phyloP scores from a whole-genome alignment of 192 early-diverging fungal species.

The Backusella sp. region DNA sequence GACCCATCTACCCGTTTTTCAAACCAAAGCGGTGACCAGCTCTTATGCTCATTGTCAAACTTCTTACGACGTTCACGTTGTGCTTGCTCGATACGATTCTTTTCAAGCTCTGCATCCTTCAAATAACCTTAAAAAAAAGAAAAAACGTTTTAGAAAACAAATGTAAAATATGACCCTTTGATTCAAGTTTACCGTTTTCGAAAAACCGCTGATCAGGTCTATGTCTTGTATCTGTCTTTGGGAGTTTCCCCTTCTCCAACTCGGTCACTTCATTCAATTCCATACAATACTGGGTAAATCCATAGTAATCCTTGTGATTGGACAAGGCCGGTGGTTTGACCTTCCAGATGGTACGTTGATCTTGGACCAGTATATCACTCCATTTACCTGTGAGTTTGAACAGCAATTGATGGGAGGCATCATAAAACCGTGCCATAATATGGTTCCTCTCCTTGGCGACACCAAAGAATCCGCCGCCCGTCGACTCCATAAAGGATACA shows the following conservation, averaged over 20 bases:
- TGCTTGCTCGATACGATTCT: background rate
- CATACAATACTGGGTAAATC: constrained; percentile 84
- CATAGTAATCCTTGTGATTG: constrained; percentile 71
- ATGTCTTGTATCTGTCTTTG: constrained; percentile 88
- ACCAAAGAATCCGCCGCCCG: background rate
- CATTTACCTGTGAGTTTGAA: constrained; percentile 51
- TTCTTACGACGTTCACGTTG: constrained; percentile 1
- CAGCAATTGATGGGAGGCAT: background rate
- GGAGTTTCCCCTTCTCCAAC: constrained; percentile 58
- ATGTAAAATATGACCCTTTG: too few species aligned
- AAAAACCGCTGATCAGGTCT: constrained; percentile 67
- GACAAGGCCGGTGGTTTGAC: constrained; percentile 62
- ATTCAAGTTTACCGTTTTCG: background rate
- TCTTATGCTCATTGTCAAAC: constrained; percentile 51
- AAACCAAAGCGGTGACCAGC: constrained; percentile 56
- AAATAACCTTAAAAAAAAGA: constrained; percentile 52
- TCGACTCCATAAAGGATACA: constrained; percentile 42
- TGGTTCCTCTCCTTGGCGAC: background rate
- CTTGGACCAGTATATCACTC: constrained; percentile 57
- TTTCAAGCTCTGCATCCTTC: constrained; percentile 29
- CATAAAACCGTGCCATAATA: background rate
- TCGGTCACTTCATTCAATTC: constrained; percentile 87
- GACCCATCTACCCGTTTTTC: constrained; percentile 48
- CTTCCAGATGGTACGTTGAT: constrained; percentile 74
- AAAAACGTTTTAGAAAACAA: too few species aligned